Evolutionary conservation across 2,329 filamentous ascomycete species (phyloP), one percentile per base, ranked within the genome.

Genomic region (Nannizziopsis barbatae): DNA sequence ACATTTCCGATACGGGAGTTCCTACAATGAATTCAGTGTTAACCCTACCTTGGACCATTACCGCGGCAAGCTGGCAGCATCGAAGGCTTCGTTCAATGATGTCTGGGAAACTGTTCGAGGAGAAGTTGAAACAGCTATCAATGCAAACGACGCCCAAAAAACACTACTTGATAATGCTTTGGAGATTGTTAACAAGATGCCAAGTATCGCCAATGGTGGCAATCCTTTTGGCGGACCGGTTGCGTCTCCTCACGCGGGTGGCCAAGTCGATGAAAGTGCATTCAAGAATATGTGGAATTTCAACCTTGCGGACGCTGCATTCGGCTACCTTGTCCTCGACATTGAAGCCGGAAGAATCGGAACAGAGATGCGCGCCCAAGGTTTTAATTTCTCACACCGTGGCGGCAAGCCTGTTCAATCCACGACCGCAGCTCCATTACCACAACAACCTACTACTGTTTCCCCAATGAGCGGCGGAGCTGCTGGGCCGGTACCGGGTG

Each of bases 211-310:
- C 33, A 93, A 90, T 52, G 92, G 92, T 48, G 92, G 92, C 17
- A 96, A 96, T 65, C 92, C 92, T 5, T 98, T 98, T 61, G 92
- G 92, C 39, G 90, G 90, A 11, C 86, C 86, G 27, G 79, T 82
- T 46, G 79, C 81, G 43, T 84, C 83, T 35, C 81, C 75, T 36
- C 72, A 71, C 57, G 72, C 80, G 44, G 82, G 86, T 44, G 92
- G 92, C 30, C 86, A 94, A 61, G 88, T 98, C 14, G 92, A 98
- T 55, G 92, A 98, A 73, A 95, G 89, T 60, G 92, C 92, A 1
- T 98, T 98, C 77, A 98, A 98, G 75, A 98, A 98, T 66, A 96
- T 96, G 92, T 98, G 92, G 92, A 98, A 98, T 69, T 98, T 98
- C 71, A 96, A 96, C 67, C 70, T 98, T 56, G 92, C 92, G 27